phyloP scores from a whole-genome alignment of 192 early-diverging fungal genomes.

The Coemansia sp. region DNA sequence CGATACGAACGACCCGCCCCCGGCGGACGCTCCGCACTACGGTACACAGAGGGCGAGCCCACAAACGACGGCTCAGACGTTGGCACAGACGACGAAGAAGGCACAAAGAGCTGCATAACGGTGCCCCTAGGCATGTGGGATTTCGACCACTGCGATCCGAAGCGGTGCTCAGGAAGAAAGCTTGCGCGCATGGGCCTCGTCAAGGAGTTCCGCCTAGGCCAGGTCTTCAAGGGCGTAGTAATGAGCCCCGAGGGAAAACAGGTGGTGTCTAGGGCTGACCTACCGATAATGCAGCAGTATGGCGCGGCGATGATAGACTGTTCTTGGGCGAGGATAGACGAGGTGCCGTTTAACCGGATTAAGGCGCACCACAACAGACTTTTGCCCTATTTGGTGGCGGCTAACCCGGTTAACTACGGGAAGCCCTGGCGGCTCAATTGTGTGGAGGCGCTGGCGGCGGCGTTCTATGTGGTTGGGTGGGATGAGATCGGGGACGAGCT shows the following conservation, averaged over 20 bases:
- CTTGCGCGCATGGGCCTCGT: slow-evolving; percentile 80
- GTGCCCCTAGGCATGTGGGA: slow-evolving; percentile 88
- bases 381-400: slow-evolving; percentile 92
- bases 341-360: slow-evolving; percentile 93
- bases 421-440: slow-evolving; percentile 95
- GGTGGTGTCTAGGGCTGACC: slow-evolving; percentile 86
- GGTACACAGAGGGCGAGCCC: background rate
- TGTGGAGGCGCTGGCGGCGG: slow-evolving; percentile 95
- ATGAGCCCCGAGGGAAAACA: slow-evolving; percentile 83
- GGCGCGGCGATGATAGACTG: slow-evolving; percentile 96
- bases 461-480: slow-evolving; percentile 86
- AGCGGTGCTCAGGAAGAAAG: slow-evolving; percentile 93
- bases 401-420: slow-evolving; percentile 98
- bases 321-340: slow-evolving; percentile 92
- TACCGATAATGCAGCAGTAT: slow-evolving; percentile 67
- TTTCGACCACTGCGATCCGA: slow-evolving; percentile 99
- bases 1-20: slow-evolving; percentile 15
- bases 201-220: slow-evolving; percentile 75
- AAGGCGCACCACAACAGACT: slow-evolving; percentile 82
- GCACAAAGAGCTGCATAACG: slow-evolving; percentile 11
- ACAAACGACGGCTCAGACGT: slow-evolving; percentile 5
- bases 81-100: background rate
- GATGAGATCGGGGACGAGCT: slow-evolving; percentile 71
- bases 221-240: slow-evolving; percentile 89
- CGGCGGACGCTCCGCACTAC: slow-evolving; percentile 13